Base-by-base conservation (phyloP, 257 asterid genomes). In the Craterostigma plantagineum region DNA sequence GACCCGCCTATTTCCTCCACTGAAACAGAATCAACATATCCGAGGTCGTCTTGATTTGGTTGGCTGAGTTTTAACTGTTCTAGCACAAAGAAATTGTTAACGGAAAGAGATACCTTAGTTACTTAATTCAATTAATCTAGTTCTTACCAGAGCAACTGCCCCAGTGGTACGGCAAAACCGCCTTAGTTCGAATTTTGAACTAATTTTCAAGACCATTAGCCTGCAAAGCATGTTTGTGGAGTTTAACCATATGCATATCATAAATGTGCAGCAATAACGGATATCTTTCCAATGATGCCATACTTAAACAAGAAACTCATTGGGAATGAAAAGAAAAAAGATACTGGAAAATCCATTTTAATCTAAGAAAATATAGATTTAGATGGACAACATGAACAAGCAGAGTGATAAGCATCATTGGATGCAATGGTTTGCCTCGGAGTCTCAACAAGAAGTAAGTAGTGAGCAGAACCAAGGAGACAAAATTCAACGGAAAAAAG, bases 1-100 rank as follows among this genome's bases (percentile, higher is more conserved):
- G 76, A 69, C 49, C 99, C 99, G 58, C 99, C 99, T 58, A 91
- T 73, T 68, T 91, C 99, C 64, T 84, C 94, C 64, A 90, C 96
- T 10, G 96, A 84, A 42, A 91, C 46, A 52, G 92, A 83, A 64
- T 91, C 99, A 47, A 75, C 92, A 54, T 77, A 70, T 58, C 99
- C 99, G 56, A 91, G 96, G 70, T 91, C 93, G 59, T 77, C 96
- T 30, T 87, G 84, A 54, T 51, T 72, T 9, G 99, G 96, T 54
- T 64, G 80, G 47, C 93, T 61, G 43, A 87, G 86, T 71, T 87
- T 87, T 59, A 87, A 63, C 98, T 87, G 90, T 57, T 46, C 50
- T 39, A 60, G 43, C 12, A 52, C 18, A 16, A n/a, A 68, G 27
- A 51, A 38, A 62, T 14, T 16, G 55, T 67, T 49, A 70, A 55